Evolutionary conservation across 140 eudicot species (phyloP).

Genomic region (Oenanthe javanica): DNA sequence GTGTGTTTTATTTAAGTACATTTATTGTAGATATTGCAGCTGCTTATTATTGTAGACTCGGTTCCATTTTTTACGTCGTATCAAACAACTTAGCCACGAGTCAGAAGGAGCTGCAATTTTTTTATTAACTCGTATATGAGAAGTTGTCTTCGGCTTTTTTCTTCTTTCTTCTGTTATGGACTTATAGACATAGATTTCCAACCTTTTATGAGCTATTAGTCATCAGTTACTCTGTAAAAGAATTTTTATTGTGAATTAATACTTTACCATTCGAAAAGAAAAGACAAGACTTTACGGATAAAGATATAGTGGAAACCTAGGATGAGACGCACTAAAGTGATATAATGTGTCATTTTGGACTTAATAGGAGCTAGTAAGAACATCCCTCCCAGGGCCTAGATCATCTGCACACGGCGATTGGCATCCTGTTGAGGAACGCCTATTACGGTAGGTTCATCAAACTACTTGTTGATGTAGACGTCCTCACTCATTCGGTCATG

Average conservation of each 20-base stretch:
- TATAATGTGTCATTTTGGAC: background rate
- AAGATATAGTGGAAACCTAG: background rate
- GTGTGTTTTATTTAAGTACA: background rate
- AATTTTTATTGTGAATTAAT: background rate
- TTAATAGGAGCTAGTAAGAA: background rate
- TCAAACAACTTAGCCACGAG: background rate
- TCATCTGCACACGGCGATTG: background rate
- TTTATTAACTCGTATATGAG: background rate
- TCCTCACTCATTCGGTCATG: background rate
- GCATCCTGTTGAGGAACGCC: background rate
- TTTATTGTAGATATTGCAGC: background rate
- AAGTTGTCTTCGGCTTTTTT: background rate
- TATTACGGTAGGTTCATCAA: background rate
- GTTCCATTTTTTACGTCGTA: background rate
- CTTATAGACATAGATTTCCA: background rate
- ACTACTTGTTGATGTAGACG: background rate
- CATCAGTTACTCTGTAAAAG: background rate
- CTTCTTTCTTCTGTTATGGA: background rate
- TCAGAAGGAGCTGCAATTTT: background rate
- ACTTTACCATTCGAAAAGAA: background rate
- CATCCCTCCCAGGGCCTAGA: background rate
- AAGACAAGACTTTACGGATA: background rate
- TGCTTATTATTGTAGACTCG: background rate
- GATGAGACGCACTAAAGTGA: background rate
- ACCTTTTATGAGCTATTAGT: background rate